Conservation (phyloP, 192 early-diverging fungal species). For the Backusella sp. region DNA sequence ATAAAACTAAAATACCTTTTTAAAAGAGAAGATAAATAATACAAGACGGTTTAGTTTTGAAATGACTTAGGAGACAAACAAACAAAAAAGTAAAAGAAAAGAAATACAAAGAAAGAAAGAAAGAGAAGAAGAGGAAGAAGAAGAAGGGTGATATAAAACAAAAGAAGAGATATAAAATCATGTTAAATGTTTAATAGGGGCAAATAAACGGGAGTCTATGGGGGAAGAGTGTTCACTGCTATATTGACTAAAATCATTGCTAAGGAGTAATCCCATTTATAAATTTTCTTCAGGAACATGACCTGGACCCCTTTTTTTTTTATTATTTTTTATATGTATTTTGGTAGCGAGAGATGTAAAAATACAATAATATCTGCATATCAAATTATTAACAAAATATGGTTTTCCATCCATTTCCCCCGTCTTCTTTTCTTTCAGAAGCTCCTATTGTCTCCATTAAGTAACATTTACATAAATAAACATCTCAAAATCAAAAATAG, state of each 20-base stretch:
- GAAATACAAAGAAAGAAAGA: background rate
- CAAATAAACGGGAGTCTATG: background rate
- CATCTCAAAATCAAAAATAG: background rate
- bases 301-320: background rate
- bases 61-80: background rate
- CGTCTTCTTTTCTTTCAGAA: background rate
- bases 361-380: background rate
- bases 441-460: background rate
- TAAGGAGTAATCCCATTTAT: constrained; percentile 5
- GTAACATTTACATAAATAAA: background rate
- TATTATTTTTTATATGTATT: background rate
- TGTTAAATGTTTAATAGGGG: background rate
- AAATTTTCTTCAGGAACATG: background rate
- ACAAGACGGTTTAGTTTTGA: background rate
- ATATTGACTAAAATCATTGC: constrained; percentile 3
- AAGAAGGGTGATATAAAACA: background rate
- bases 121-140: background rate
- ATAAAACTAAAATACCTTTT: background rate
- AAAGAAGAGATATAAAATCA: background rate
- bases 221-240: background rate
- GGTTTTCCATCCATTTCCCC: background rate
- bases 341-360: background rate
- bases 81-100: background rate
- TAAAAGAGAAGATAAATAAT: background rate
- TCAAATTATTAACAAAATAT: background rate